These are phyloP conservation scores for Acmispon strigosus DNA, from an alignment of 306 rosid species.

Conservation along the genomic window DNA sequence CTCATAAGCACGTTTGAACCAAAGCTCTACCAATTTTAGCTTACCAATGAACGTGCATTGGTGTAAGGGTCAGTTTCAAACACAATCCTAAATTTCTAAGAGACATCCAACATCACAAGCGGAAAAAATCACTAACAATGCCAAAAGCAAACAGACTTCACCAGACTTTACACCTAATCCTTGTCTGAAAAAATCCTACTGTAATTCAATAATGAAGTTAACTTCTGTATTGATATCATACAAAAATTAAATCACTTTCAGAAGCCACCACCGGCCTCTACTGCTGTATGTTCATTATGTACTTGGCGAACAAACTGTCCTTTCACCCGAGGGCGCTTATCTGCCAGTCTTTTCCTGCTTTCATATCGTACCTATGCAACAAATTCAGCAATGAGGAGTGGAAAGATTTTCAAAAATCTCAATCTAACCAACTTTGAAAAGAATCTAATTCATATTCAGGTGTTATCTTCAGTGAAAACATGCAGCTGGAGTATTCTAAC, in stretches of 20 bases:
- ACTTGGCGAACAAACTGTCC: slow-evolving; percentile 70
- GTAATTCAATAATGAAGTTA: slow-evolving; percentile 11
- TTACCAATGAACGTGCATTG: no score
- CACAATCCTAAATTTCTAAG: slow-evolving; percentile 20
- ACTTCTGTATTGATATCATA: not conserved
- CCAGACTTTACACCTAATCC: slow-evolving; percentile 18
- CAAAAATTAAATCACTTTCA: slow-evolving; percentile 21
- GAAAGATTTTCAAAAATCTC: not conserved
- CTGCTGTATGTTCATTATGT: slow-evolving; percentile 23
- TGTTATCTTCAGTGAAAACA: not conserved
- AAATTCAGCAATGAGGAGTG: not conserved
- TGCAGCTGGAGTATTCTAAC: not conserved
- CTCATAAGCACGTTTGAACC: no score
- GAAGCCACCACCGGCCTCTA: slow-evolving; percentile 26
- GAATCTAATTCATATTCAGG: not conserved
- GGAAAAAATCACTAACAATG: slow-evolving; percentile 14
- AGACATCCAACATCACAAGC: slow-evolving; percentile 2
- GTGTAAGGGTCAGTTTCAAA: no score
- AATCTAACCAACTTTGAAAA: not conserved
- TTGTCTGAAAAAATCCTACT: slow-evolving; percentile 1
- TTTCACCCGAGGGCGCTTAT: slow-evolving; percentile 71
- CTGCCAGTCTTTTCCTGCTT: slow-evolving; percentile 68
- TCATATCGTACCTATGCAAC: slow-evolving; percentile 62
- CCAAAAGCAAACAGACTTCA: slow-evolving; percentile 20
- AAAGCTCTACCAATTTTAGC: no score